A percentile compares a stretch with the other conserved stretches of the same genome.
Conservation (phyloP, 140 eudicot genomes). For the Erigeron philadelphicus region DNA sequence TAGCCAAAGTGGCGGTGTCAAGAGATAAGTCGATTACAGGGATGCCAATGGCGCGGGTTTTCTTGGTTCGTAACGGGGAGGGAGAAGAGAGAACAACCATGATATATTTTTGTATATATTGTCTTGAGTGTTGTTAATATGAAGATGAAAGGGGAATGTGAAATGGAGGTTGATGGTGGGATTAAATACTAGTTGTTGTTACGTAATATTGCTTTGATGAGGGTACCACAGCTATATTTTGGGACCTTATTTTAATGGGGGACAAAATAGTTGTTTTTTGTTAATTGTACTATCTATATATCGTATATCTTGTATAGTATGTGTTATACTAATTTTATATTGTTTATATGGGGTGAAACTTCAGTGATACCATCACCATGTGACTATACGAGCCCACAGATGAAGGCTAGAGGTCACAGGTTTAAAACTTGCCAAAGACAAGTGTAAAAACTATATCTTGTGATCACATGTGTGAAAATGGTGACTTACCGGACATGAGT, state of each 20-base stretch:
- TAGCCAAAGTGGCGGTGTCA: constrained; percentile 36
- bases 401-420: too few species aligned
- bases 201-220: constrained; percentile 35
- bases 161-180: constrained; percentile 25
- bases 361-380: too few species aligned
- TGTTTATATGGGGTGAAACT: too few species aligned
- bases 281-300: constrained; percentile 13
- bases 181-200: constrained; percentile 36
- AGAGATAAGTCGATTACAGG: constrained; percentile 63
- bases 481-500: too few species aligned
- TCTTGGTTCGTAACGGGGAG: constrained; percentile 42
- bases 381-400: too few species aligned
- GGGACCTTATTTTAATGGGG: constrained; percentile 38
- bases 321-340: too few species aligned
- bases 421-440: too few species aligned
- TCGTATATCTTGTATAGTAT: background rate
- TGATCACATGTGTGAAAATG: too few species aligned
- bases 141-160: constrained; percentile 27
- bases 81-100: constrained; percentile 55
- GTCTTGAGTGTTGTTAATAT: background rate
- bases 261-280: constrained; percentile 23
- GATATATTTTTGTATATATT: background rate
- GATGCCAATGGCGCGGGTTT: constrained; percentile 54
- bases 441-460: too few species aligned
- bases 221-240: constrained; percentile 32